Evolutionary conservation across 2,329 filamentous ascomycete species (phyloP).

Genomic region (Ophiostoma novo-ulmi): DNA sequence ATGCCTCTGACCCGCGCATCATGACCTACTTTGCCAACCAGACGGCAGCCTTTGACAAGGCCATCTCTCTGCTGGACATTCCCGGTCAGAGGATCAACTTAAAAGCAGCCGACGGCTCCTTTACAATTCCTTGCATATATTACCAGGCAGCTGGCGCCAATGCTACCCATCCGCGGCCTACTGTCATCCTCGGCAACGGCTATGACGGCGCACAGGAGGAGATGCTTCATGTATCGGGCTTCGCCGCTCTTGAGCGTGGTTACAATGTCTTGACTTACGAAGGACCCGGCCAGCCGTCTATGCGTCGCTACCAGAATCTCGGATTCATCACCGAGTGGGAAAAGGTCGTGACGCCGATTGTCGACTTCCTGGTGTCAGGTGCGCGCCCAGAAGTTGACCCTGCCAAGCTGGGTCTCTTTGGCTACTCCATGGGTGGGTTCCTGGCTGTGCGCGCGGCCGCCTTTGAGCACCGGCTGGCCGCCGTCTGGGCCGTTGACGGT

Average conservation of each 20-base stretch:
- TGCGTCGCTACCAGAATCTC: conserved; percentile 38
- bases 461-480: conserved; percentile 41
- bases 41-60: conserved; percentile 32
- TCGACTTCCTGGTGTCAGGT: conserved; percentile 36
- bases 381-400: conserved; percentile 5
- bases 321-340: conserved; percentile 45
- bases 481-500: conserved; percentile 39
- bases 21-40: conserved; percentile 33
- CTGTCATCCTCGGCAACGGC: conserved; percentile 40
- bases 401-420: conserved; percentile 37
- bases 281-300: conserved; percentile 42
- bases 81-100: conserved; percentile 33
- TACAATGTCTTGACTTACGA: conserved; percentile 44
- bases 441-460: conserved; percentile 40
- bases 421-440: conserved; percentile 41
- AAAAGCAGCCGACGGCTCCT: background rate
- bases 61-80: conserved; percentile 31
- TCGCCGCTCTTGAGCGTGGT: conserved; percentile 28
- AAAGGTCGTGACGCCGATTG: conserved; percentile 37
- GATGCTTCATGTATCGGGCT: conserved; percentile 24
- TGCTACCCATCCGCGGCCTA: conserved; percentile 33
- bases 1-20: conserved; percentile 35
- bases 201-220: conserved; percentile 44
- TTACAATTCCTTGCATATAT: conserved; percentile 33
- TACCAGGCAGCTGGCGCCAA: conserved; percentile 28